Conservation (phyloP, 2,329 filamentous ascomycete species). For the Pseudodiploospora longispora region DNA sequence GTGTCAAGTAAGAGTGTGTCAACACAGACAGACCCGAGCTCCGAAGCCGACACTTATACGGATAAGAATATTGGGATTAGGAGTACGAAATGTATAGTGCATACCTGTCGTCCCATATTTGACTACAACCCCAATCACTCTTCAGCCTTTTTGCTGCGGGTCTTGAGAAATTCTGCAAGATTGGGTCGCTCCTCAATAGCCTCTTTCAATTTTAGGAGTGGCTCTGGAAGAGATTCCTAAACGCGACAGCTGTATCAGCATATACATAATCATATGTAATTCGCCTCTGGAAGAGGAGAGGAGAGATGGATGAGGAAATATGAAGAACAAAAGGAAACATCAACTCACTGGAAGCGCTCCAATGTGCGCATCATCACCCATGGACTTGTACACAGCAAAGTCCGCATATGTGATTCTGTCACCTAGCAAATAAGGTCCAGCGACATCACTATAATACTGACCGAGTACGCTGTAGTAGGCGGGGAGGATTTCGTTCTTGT, state of each 20-base stretch:
- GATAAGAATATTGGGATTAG: too few relatives aligned
- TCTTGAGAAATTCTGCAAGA: conserved; percentile 5
- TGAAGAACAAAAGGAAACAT: not conserved
- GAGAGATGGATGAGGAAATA: not conserved
- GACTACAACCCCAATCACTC: not conserved
- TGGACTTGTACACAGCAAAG: conserved; percentile 30
- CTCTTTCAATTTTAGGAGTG: not conserved
- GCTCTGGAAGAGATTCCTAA: not conserved
- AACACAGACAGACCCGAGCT: too few relatives aligned
- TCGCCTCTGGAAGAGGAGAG: too few relatives aligned
- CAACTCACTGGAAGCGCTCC: conserved; percentile 27
- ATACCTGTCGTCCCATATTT: too few relatives aligned
- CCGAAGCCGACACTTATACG: too few relatives aligned
- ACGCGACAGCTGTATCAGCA: not conserved
- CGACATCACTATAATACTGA: conserved; percentile 20
- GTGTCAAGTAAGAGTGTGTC: too few relatives aligned
- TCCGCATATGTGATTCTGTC: conserved; percentile 28
- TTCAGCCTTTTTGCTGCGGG: not conserved
- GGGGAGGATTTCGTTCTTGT: conserved; percentile 20
- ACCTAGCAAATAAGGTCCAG: conserved; percentile 29
- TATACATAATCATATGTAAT: not conserved
- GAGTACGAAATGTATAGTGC: too few relatives aligned
- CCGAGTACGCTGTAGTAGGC: conserved; percentile 23
- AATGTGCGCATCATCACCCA: conserved; percentile 27
- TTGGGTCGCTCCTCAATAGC: conserved; percentile 5